Evolutionary conservation across 2,329 filamentous ascomycete species (phyloP).

Genomic region (Paecilomyces niveus): DNA sequence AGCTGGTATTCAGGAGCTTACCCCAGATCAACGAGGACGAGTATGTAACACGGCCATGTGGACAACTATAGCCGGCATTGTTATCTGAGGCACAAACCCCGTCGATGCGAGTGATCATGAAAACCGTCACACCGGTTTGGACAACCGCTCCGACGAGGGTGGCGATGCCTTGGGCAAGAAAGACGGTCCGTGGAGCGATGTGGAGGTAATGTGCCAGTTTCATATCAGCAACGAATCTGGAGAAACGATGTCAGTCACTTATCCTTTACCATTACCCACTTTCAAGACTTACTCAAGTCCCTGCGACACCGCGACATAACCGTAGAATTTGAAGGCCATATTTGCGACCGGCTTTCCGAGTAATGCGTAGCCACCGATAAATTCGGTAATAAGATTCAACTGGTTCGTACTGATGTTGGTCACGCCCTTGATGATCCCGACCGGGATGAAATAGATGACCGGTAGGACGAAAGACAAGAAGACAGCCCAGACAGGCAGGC

Average conservation of each 20-base stretch:
- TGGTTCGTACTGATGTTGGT: conserved; percentile 44
- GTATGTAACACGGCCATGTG: conserved; percentile 54
- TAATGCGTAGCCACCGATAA: conserved; percentile 44
- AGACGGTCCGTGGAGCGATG: conserved; percentile 43
- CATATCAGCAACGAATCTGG: conserved; percentile 58
- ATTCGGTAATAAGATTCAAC: conserved; percentile 42
- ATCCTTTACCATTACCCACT: background rate
- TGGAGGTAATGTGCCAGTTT: conserved; percentile 51
- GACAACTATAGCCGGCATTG: conserved; percentile 54
- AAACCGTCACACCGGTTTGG: conserved; percentile 44
- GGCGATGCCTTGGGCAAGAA: conserved; percentile 45
- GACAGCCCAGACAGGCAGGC: conserved; percentile 40
- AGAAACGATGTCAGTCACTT: conserved; percentile 17
- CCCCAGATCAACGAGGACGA: conserved; percentile 67
- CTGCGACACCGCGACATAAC: conserved; percentile 60
- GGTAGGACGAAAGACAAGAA: conserved; percentile 40
- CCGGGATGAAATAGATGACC: conserved; percentile 40
- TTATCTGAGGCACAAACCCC: conserved; percentile 48
- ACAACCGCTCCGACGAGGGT: conserved; percentile 44
- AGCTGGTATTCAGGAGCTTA: conserved; percentile 7
- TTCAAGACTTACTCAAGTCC: conserved; percentile 40
- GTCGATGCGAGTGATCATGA: conserved; percentile 41
- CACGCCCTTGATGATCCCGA: conserved; percentile 43
- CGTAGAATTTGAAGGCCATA: conserved; percentile 65
- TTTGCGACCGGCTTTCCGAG: conserved; percentile 42